Evolutionary conservation across 2,329 filamentous ascomycete genomes (phyloP).

Genomic region (Podosphaera aphanis): DNA sequence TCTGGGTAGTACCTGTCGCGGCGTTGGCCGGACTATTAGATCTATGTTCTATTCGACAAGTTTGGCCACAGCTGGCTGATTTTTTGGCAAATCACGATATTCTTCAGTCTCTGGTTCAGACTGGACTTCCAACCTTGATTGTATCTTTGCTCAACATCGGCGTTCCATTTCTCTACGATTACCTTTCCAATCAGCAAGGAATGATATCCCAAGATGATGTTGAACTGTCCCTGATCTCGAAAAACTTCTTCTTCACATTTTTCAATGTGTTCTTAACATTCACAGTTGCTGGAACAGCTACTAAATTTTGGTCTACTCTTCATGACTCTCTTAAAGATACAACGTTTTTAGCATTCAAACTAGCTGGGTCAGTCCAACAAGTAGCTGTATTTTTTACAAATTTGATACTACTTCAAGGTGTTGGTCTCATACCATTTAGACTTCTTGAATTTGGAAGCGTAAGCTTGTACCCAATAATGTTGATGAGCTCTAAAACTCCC

Average conservation of each 20-base stretch:
- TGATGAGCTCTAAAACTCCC: slow-evolving; percentile 62
- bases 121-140: slow-evolving; percentile 63
- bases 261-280: slow-evolving; percentile 98
- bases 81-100: slow-evolving; percentile 45
- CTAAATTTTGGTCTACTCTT: slow-evolving; percentile 48
- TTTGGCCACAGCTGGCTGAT: slow-evolving; percentile 46
- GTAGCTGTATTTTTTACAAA: slow-evolving; percentile 76
- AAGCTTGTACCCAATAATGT: slow-evolving; percentile 56
- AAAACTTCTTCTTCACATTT: slow-evolving; percentile 98
- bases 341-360: slow-evolving; percentile 46
- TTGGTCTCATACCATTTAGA: slow-evolving; percentile 85
- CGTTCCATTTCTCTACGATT: slow-evolving; percentile 88
- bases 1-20: slow-evolving; percentile 71
- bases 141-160: slow-evolving; percentile 71
- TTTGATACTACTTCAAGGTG: slow-evolving; percentile 75
- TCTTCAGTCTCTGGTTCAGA: slow-evolving; percentile 56
- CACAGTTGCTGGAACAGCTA: slow-evolving; percentile 62
- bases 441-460: slow-evolving; percentile 78
- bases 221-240: slow-evolving; percentile 82
- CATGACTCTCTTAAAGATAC: slow-evolving; percentile 58
- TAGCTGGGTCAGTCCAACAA: slow-evolving; percentile 52
- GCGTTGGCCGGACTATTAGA: slow-evolving; percentile 60
- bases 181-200: slow-evolving; percentile 71
- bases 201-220: slow-evolving; percentile 90
- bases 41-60: slow-evolving; percentile 51